Conservation (phyloP, 352 stramenopile species). For the Pythium pectinolyticum region DNA sequence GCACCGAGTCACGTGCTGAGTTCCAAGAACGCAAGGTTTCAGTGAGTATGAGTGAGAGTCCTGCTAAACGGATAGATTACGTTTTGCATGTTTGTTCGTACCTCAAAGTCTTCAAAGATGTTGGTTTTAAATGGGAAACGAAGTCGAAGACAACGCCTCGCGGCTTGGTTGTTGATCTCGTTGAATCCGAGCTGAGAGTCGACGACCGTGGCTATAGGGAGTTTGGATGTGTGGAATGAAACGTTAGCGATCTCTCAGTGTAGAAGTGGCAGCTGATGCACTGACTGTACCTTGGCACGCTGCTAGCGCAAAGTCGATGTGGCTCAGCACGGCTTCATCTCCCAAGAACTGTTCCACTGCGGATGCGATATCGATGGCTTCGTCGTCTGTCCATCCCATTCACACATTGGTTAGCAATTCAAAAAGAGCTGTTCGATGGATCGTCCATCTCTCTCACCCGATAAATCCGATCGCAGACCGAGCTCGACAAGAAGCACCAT, state of each 20-base stretch:
- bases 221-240: neutral
- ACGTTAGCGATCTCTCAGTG: too few relatives aligned
- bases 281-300: conserved; percentile 53
- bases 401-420: neutral
- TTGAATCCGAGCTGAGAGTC: conserved; percentile 7
- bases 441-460: neutral
- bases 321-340: conserved; percentile 38
- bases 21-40: neutral
- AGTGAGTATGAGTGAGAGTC: neutral
- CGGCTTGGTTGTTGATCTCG: neutral
- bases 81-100: neutral
- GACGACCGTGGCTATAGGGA: conserved; percentile 12
- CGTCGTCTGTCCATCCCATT: conserved; percentile 36
- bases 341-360: conserved; percentile 41
- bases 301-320: conserved; percentile 36
- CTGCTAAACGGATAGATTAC: too few relatives aligned
- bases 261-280: neutral
- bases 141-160: conserved; percentile 32
- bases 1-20: conserved; percentile 20
- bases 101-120: conserved; percentile 33
- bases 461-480: neutral
- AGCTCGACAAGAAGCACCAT: conserved; percentile 7
- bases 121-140: conserved; percentile 40
- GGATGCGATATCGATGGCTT: conserved; percentile 50
- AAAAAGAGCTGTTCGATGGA: too few relatives aligned